Base-by-base conservation (phyloP, 306 rosid genomes). In the Casuarina equisetifolia region DNA sequence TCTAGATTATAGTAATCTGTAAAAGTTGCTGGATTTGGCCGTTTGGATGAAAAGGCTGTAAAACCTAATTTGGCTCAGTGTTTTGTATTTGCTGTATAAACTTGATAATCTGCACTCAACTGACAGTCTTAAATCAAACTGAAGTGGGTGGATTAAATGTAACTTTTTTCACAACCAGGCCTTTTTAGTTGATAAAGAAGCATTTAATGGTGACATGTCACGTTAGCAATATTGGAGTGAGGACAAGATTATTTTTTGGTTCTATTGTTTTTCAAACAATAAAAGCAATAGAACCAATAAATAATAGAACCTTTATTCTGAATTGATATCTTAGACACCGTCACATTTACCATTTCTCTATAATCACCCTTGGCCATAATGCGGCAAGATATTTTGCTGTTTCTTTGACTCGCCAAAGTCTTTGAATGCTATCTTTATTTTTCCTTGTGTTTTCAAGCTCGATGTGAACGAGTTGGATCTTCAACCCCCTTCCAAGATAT, bases 41-140 rank as follows among this genome's bases (percentile, higher is more conserved):
- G 46, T 7, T 70, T 70, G 39, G 40, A 32, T 46, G 17, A 70
- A 44, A 72, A 36, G 9, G 53, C 72, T 63, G 52, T 53, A 54
- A 68, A 59, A 45, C 32, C 64, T 45, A 52, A 64, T 81, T 52
- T 25, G 32, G 32, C 32, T 25, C 32, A 0, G 32, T 25, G 32
- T 25, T 25, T 25, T 25, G 32, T 25, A 25, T 76, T 61, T 61
- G 72, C 36, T 62, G 48, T 68, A 68, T n/a, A 68, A 53, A 53
- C 58, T 53, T 10, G 16, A 52, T 15, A 53, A 16, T 13, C 6
- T 11, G 17, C 49, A 2, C 49, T 45, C 32, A 16, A 53, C 19
- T 55, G 8, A 55, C 32, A 62, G 44, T 62, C 43, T 35, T 36
- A 62, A 35, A 10, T n/a, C 69, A 43, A 62, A 62, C 44, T 12